Evolutionary conservation across 2,329 filamentous ascomycete species (phyloP), one percentile per base, ranked within the genome.

Genomic region (Nemania abortiva): DNA sequence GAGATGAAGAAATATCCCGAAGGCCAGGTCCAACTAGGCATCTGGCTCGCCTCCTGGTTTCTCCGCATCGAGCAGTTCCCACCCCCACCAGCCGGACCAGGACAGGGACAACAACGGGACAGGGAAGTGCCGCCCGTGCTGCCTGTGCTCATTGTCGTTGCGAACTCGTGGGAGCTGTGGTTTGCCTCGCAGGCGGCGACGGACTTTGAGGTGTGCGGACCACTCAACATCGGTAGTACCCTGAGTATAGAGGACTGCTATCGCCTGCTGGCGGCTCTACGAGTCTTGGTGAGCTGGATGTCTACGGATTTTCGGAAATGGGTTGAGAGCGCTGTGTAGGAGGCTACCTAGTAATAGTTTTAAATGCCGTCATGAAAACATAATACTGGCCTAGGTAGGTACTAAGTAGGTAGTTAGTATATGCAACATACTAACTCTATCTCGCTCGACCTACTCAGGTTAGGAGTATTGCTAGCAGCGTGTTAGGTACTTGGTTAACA

Each of bases 251-350:
- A 57, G 13, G 37, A 27, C 3, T 45, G 54, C 20, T 57, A 57
- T 31, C 55, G 55, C 20, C 55, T 57, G 20, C 55, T 57, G 20
- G 55, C 55, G 13, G 55, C 20, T 57, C 37, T 45, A 37, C 55
- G 55, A 4, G 55, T n/a, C 37, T 29, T 57, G 20, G 37, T 45
- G 7, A 45, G 22, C 22, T 57, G 55, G 55, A 45, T 57, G 55
- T 42, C 55, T 3, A 29, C 7, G 13, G 55, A 57, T 29, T 57
- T 57, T 45, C 55, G 55, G 37, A 34, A 42, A 45, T 57, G 55
- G 37, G 22, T 45, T 29, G 55, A 57, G 42, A 1, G 34, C 7
- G 11, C 7, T 13, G 34, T 37, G 34, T 37, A 37, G 34, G 7
- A 37, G 6, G 9, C 34, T 10, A n/a, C n/a, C n/a, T n/a, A n/a